Base-by-base conservation (phyloP, 768 basidiomycete species). In the Fomitopsis pulvina region DNA sequence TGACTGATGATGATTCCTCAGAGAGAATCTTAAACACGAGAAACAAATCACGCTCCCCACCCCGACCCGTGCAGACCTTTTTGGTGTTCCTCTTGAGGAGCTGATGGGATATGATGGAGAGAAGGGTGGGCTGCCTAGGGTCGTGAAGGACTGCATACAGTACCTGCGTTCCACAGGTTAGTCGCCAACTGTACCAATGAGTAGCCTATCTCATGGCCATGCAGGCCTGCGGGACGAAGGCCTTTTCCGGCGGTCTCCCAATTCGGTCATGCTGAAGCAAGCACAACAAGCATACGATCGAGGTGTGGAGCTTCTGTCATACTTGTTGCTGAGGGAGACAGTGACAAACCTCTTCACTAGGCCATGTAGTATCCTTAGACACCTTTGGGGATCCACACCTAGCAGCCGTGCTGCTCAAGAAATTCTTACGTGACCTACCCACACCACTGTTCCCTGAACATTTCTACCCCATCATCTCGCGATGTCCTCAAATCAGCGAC, bases 251-350 rank as follows among this genome's bases (percentile, higher is more conserved):
- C 76, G 88, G n/a, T 90, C 87, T 4, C 86, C 90, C 1, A 80
- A 75, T 47, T 85, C 86, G 9, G 73, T 72, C 1, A 62, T 88
- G 56, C 71, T 92, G 24, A 79, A 74, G 51, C 81, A 88, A 52
- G 88, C 83, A 10, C 81, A 87, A 58, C 84, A 88, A 27, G 91
- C 90, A 2, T 92, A 92, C 58, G 87, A 93, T 61, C 71, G 91
- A 66, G 90, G 88, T 81, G n/a, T n/a, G n/a, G n/a, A 25, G 59
- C 24, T 16, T 12, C 8, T 30, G 18, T 46, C 11, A 20, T 34
- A 34, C 20, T 3, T 24, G 47, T 8, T 22, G 7, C 41, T 22
- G 14, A 18, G 11, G 9, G 14, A 24, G 2, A 11, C 21, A 24
- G 18, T 22, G 41, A 11, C 22, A 10, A 2, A 32, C 10, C 22